phyloP scores from a whole-genome alignment of 2,329 filamentous ascomycete genomes.

The Venturiaceae sp. region DNA sequence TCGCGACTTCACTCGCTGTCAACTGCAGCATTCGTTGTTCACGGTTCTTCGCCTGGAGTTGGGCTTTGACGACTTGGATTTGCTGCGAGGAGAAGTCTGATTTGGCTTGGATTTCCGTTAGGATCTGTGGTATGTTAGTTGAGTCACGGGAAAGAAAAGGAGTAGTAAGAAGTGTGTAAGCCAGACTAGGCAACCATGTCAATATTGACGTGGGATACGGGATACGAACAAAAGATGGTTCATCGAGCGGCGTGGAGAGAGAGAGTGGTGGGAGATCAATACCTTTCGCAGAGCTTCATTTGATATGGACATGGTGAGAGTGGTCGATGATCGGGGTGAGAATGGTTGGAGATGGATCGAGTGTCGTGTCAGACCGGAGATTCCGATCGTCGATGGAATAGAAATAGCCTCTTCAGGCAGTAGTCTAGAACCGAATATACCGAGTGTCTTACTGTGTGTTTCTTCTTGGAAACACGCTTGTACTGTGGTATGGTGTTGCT shows the following conservation, averaged over 20 bases:
- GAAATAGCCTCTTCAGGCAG: too few relatives aligned
- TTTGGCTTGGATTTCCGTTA: constrained; percentile 90
- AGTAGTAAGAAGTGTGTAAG: constrained; percentile 3
- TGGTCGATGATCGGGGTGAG: constrained; percentile 4
- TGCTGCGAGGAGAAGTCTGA: constrained; percentile 85
- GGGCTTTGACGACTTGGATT: constrained; percentile 73
- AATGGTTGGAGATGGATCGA: background rate
- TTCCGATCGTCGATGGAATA: too few relatives aligned
- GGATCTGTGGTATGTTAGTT: constrained; percentile 48
- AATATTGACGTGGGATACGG: background rate
- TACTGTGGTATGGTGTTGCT: background rate
- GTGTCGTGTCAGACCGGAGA: too few relatives aligned
- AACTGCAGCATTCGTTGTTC: constrained; percentile 84
- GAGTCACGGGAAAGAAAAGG: constrained; percentile 3
- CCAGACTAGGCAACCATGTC: background rate
- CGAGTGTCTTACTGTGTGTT: too few relatives aligned
- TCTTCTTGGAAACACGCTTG: too few relatives aligned
- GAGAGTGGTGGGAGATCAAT: constrained; percentile 12
- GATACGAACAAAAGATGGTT: background rate
- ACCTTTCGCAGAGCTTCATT: constrained; percentile 95
- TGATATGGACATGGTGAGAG: constrained; percentile 71
- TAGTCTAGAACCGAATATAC: too few relatives aligned
- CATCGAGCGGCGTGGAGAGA: background rate
- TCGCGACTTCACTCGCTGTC: constrained; percentile 73
- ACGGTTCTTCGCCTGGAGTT: constrained; percentile 76